phyloP scores from a whole-genome alignment of 495 filamentous ascomycete species.

The Hypoxylon crocopeplum region DNA sequence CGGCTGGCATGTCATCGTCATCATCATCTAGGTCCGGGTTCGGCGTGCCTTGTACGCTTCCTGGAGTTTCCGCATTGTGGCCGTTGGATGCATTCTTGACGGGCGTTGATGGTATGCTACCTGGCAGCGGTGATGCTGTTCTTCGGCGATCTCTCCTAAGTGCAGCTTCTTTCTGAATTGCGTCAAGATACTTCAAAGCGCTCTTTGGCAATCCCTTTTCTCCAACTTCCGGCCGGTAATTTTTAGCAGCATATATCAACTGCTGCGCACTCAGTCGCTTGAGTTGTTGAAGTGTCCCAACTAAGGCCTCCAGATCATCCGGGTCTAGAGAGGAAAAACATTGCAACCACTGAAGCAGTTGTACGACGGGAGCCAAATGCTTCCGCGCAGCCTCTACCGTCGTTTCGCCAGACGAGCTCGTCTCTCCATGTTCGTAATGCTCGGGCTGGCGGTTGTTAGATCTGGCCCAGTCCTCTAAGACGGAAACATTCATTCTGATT shows the following conservation, averaged over 20 bases:
- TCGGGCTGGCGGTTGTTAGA: slow-evolving; percentile 92
- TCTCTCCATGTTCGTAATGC: slow-evolving; percentile 93
- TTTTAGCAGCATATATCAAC: slow-evolving; percentile 88
- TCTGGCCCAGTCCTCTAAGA: slow-evolving; percentile 94
- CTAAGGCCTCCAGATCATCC: slow-evolving; percentile 85
- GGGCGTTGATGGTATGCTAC: slow-evolving; percentile 51
- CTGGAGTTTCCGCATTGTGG: slow-evolving; percentile 40
- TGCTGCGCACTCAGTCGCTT: slow-evolving; percentile 84
- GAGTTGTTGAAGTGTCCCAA: slow-evolving; percentile 85
- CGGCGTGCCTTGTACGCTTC: slow-evolving; percentile 41
- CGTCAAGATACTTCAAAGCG: slow-evolving; percentile 83
- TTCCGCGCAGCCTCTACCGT: slow-evolving; percentile 80
- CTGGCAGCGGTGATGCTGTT: slow-evolving; percentile 44
- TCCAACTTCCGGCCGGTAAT: slow-evolving; percentile 93
- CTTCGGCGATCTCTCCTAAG: slow-evolving; percentile 60
- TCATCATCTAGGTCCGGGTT: slow-evolving; percentile 56
- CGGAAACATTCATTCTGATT: slow-evolving; percentile 97
- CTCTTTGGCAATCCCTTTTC: slow-evolving; percentile 88
- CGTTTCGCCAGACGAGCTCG: slow-evolving; percentile 82
- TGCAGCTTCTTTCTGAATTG: slow-evolving; percentile 75
- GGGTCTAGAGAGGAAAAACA: slow-evolving; percentile 92
- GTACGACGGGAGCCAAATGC: slow-evolving; percentile 89
- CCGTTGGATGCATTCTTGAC: slow-evolving; percentile 43
- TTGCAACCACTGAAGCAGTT: slow-evolving; percentile 96
- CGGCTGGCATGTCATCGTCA: slow-evolving; percentile 67